Conservation (phyloP, 495 filamentous ascomycete species). For the Hyaloscypha hepaticicola region DNA sequence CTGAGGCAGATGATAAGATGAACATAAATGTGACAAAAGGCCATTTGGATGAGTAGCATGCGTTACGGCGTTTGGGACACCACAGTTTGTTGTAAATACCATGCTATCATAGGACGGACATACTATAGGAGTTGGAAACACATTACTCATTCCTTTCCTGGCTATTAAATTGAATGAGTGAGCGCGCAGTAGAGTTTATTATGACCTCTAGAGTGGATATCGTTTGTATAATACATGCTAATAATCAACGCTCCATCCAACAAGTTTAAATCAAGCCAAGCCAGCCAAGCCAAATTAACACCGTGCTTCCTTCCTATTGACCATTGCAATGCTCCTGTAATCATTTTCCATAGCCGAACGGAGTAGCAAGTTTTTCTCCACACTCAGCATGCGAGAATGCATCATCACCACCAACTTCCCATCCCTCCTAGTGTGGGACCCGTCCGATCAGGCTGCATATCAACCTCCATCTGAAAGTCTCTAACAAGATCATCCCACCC, state of each 20-base stretch:
- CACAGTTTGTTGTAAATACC: background rate
- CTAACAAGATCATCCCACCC: slow-evolving; percentile 32
- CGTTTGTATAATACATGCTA: background rate
- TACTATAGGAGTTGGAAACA: background rate
- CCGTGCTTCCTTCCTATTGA: background rate
- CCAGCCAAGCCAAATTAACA: background rate
- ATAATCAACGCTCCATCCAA: background rate
- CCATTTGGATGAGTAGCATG: background rate
- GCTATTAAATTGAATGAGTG: no score
- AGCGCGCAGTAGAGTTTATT: background rate
- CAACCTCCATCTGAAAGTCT: slow-evolving; percentile 28
- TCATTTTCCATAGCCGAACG: no score
- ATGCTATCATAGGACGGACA: background rate
- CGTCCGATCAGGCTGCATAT: slow-evolving; percentile 3
- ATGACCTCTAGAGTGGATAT: background rate
- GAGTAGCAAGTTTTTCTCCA: no score
- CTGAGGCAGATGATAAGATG: background rate
- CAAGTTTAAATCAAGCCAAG: background rate
- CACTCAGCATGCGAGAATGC: background rate
- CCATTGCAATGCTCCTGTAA: background rate
- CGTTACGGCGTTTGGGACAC: slow-evolving; percentile 1
- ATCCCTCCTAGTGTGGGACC: slow-evolving; percentile 26
- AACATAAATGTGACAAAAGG: background rate
- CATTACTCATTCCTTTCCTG: background rate
- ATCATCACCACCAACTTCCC: slow-evolving; percentile 28